phyloP scores from a whole-genome alignment of 2,329 filamentous ascomycete species.

The Exophiala phaeomuriformis region DNA sequence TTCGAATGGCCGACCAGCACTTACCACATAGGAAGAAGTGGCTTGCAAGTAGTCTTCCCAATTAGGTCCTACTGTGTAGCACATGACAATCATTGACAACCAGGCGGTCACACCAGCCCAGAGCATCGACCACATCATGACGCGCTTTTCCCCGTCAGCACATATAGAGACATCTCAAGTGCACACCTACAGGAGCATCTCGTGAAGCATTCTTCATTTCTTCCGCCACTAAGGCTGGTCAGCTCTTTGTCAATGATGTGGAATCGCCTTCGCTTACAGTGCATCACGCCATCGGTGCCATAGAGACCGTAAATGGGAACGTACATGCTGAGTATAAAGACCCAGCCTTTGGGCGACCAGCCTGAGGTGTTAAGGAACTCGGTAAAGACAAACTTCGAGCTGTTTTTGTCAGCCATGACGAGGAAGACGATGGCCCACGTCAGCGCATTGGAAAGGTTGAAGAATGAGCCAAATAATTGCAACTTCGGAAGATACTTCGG shows the following conservation, averaged over 20 bases:
- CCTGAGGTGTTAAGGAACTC: conserved; percentile 46
- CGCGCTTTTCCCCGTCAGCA: conserved; percentile 28
- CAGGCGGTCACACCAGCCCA: conserved; percentile 21
- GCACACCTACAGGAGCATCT: conserved; percentile 18
- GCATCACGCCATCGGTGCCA: conserved; percentile 57
- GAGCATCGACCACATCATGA: conserved; percentile 22
- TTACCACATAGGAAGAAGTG: conserved; percentile 20
- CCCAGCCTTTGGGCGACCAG: conserved; percentile 46
- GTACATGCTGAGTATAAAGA: conserved; percentile 55
- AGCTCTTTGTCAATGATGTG: background rate
- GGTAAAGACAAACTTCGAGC: conserved; percentile 45
- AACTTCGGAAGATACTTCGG: conserved; percentile 19
- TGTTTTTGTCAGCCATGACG: conserved; percentile 27
- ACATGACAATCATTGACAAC: conserved; percentile 23
- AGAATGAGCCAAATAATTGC: conserved; percentile 21
- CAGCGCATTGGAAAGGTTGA: conserved; percentile 19
- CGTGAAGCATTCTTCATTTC: conserved; percentile 49
- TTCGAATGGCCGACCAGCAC: background rate
- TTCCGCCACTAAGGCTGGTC: conserved; percentile 11
- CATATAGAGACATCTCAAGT: conserved; percentile 33
- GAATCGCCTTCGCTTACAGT: conserved; percentile 41
- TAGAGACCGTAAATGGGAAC: conserved; percentile 61
- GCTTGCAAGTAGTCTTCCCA: conserved; percentile 21
- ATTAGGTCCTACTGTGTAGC: conserved; percentile 19
- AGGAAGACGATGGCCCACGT: conserved; percentile 22